Percentiles rank a stretch among this genome's conserved stretches.
Evolutionary conservation across 495 filamentous ascomycete genomes (phyloP).

Genomic region (Penicillium bovifimosum): DNA sequence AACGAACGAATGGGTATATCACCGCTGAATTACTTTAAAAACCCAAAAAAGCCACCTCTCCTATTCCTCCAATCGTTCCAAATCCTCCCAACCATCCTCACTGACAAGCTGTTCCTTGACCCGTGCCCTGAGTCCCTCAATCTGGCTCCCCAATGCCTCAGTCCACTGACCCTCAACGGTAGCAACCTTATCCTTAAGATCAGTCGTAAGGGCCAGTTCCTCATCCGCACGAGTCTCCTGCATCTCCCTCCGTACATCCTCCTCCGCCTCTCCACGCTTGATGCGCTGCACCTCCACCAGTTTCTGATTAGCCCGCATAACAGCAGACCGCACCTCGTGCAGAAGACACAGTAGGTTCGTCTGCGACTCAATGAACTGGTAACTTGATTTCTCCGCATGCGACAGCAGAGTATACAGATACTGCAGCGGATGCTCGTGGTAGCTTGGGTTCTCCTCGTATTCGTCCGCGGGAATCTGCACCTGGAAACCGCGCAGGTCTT

Average conservation of each 20-base stretch:
- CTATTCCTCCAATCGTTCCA: slow-evolving; percentile 39
- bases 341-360: slow-evolving; percentile 87
- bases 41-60: background rate
- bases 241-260: slow-evolving; percentile 48
- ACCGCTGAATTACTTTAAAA: slow-evolving; percentile 18
- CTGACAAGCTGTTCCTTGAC: slow-evolving; percentile 60
- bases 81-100: slow-evolving; percentile 70
- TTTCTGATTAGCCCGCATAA: slow-evolving; percentile 54
- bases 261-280: slow-evolving; percentile 49
- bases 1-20: slow-evolving; percentile 31
- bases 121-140: slow-evolving; percentile 50
- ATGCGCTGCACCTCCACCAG: slow-evolving; percentile 53
- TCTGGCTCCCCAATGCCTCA: slow-evolving; percentile 57
- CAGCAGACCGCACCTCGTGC: slow-evolving; percentile 84
- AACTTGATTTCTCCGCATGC: slow-evolving; percentile 84
- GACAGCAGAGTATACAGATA: slow-evolving; percentile 79
- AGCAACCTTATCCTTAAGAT: slow-evolving; percentile 84
- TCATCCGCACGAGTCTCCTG: slow-evolving; percentile 58
- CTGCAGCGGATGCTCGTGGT: slow-evolving; percentile 72
- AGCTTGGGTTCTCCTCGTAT: slow-evolving; percentile 78
- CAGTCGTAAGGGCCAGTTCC: slow-evolving; percentile 66
- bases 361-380: slow-evolving; percentile 95
- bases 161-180: slow-evolving; percentile 86
- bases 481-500: slow-evolving; percentile 51
- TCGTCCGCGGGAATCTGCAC: slow-evolving; percentile 68